Base-by-base conservation (phyloP, 2,329 filamentous ascomycete species). In the Xylaria sp. region DNA sequence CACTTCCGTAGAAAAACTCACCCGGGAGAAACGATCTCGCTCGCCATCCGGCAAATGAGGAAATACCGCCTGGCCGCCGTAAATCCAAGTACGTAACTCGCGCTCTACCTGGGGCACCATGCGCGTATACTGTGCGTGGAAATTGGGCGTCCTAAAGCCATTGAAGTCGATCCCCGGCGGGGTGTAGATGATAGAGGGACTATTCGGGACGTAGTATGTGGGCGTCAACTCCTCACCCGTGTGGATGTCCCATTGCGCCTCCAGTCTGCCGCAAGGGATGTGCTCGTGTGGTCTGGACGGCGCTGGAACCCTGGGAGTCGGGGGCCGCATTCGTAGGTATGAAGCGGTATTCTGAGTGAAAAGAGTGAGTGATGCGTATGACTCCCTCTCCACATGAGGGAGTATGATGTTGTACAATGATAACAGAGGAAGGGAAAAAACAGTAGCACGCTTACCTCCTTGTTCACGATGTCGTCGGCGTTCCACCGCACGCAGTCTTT, bases 401-500 rank as follows among this genome's bases (percentile, higher is more conserved):
- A 3, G 5, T 39, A 20, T 13, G 25, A 6, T 28, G 20, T 20
- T 0, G 34, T 37, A 37, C 34, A 6, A 23, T 5, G 1, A 34
- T 18, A n/a, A 34, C 20, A 25, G 10, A 34, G 39, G 5, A 20
- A 25, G 15, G 10, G 28, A 28, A 28, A 28, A 28, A 5, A 34
- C 28, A 65, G 37, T 20, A 13, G 6, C 52, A 0, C 48, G 6
- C 52, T 15, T 90, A 82, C 72, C 80, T 79, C 60, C 31, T 74
- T 72, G 13, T 67, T 56, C 7, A 69, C 55, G 12, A 59, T 60
- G 1, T 71, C 69, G 18, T 69, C 23, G 15, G 57, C 66, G 31
- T 81, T 75, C 75, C 76, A 78, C 63, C 78, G 74, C 69, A 76
- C 69, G 46, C 77, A 77, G 60, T 81, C 82, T 66, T 81, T 72